phyloP scores from a whole-genome alignment of 148 eudicot genomes.

The Nepenthes gracilis region DNA sequence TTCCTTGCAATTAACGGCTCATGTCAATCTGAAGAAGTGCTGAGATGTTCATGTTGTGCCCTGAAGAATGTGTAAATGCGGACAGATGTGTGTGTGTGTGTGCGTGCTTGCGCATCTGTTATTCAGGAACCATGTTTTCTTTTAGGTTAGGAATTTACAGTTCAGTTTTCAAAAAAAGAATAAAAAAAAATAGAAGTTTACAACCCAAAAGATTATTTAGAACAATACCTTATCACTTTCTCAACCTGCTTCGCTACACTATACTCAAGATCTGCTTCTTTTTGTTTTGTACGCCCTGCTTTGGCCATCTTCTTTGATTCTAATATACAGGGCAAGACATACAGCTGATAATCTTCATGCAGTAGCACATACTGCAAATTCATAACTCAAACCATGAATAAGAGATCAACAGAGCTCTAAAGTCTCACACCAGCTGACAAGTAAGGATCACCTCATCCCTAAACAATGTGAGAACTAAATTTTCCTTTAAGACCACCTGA shows the following conservation, averaged over 20 bases:
- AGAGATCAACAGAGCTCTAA: background rate
- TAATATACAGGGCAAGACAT: constrained; percentile 87
- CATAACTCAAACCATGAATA: constrained; percentile 2
- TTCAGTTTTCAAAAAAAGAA: background rate
- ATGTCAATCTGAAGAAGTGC: too few relatives aligned
- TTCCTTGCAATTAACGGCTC: too few relatives aligned
- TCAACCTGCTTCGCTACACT: constrained; percentile 99
- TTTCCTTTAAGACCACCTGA: constrained; percentile 94
- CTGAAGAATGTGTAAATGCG: too few relatives aligned
- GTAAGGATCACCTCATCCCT: constrained; percentile 81
- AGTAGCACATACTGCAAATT: constrained; percentile 63
- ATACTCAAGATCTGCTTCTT: constrained; percentile 96
- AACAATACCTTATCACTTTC: constrained; percentile 89
- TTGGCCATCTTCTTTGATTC: constrained; percentile 98
- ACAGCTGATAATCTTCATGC: constrained; percentile 94
- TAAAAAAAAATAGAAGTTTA: background rate
- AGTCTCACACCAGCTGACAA: constrained; percentile 3
- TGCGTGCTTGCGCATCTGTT: too few relatives aligned
- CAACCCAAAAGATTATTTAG: background rate
- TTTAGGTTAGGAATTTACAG: too few relatives aligned
- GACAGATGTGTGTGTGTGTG: too few relatives aligned
- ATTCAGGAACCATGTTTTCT: too few relatives aligned
- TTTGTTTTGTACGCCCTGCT: constrained; percentile 96
- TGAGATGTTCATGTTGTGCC: too few relatives aligned
- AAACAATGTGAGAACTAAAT: constrained; percentile 71